Evolutionary conservation across 768 basidiomycete genomes (phyloP).

Genomic region (Mycena indigotica): DNA sequence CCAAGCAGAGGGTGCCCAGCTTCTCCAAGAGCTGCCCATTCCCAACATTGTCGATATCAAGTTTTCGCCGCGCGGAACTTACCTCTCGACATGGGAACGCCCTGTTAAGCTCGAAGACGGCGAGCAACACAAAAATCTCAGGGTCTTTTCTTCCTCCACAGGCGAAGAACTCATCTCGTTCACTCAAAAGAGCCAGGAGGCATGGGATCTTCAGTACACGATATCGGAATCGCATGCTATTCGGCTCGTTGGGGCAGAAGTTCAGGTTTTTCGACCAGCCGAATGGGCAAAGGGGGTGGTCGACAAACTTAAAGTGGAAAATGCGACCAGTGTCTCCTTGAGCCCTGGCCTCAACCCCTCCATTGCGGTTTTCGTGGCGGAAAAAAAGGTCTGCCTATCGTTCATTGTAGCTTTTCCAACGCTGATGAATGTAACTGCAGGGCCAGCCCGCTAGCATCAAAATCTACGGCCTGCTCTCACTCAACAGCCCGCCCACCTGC

Average conservation of each 20-base stretch:
- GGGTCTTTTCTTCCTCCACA: conserved; percentile 83
- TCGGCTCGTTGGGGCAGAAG: conserved; percentile 75
- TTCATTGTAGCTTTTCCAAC: neutral
- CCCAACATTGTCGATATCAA: conserved; percentile 80
- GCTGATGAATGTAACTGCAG: conserved; percentile 36
- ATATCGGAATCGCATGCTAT: conserved; percentile 86
- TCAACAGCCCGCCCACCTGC: conserved; percentile 66
- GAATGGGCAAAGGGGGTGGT: conserved; percentile 80
- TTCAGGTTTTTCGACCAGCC: conserved; percentile 81
- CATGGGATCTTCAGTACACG: conserved; percentile 91
- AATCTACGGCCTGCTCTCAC: conserved; percentile 73
- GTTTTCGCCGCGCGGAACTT: conserved; percentile 93
- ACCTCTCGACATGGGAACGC: conserved; percentile 94
- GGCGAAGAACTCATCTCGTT: conserved; percentile 87
- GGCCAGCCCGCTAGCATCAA: conserved; percentile 88
- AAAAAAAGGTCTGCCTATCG: conserved; percentile 76
- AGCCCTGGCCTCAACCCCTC: conserved; percentile 86
- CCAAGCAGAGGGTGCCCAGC: conserved; percentile 70
- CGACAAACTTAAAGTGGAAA: conserved; percentile 83
- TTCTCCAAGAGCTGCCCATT: conserved; percentile 74
- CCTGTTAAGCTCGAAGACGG: conserved; percentile 91
- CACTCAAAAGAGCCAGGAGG: conserved; percentile 87
- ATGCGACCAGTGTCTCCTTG: conserved; percentile 72
- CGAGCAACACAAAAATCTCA: conserved; percentile 89
- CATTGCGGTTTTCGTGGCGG: conserved; percentile 89